phyloP scores from a whole-genome alignment of 2,329 filamentous ascomycete genomes.

The Xylariomycetidae sp. region DNA sequence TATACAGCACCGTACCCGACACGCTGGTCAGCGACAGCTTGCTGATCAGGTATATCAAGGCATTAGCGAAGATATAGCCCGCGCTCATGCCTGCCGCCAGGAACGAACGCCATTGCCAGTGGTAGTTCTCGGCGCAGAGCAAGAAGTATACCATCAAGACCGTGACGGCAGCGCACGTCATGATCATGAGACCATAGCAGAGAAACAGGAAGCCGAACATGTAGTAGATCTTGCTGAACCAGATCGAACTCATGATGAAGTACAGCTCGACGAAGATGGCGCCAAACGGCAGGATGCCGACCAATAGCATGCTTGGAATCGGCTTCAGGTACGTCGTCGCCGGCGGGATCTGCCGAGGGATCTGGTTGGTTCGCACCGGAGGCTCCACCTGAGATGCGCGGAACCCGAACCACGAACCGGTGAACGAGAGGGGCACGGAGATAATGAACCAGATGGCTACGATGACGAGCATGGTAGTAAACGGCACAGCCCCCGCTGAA shows the following conservation, averaged over 20 bases:
- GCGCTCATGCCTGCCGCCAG: conserved; percentile 85
- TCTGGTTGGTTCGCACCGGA: conserved; percentile 94
- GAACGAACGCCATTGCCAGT: conserved; percentile 98
- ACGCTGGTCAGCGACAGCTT: conserved; percentile 80
- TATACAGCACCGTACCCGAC: conserved; percentile 82
- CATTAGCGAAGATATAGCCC: conserved; percentile 86
- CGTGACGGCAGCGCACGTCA: conserved; percentile 87
- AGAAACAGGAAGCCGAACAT: conserved; percentile 99
- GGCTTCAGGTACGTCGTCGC: conserved; percentile 76
- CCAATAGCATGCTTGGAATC: conserved; percentile 83
- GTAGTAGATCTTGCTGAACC: conserved; percentile 99
- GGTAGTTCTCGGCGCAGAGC: conserved; percentile 93
- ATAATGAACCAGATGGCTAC: conserved; percentile 96
- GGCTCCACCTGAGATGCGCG: conserved; percentile 64
- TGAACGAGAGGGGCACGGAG: conserved; percentile 83
- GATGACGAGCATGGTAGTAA: conserved; percentile 93
- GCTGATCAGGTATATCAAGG: conserved; percentile 83
- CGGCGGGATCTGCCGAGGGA: conserved; percentile 90
- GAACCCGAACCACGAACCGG: conserved; percentile 91
- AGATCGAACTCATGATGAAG: conserved; percentile 99
- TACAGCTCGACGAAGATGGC: conserved; percentile 98
- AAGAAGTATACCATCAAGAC: conserved; percentile 95
- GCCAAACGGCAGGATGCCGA: conserved; percentile 87
- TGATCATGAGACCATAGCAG: conserved; percentile 95
- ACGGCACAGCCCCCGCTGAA: conserved; percentile 89